Evolutionary conservation across 306 rosid species (phyloP).

Genomic region (Cicer arietinum): DNA sequence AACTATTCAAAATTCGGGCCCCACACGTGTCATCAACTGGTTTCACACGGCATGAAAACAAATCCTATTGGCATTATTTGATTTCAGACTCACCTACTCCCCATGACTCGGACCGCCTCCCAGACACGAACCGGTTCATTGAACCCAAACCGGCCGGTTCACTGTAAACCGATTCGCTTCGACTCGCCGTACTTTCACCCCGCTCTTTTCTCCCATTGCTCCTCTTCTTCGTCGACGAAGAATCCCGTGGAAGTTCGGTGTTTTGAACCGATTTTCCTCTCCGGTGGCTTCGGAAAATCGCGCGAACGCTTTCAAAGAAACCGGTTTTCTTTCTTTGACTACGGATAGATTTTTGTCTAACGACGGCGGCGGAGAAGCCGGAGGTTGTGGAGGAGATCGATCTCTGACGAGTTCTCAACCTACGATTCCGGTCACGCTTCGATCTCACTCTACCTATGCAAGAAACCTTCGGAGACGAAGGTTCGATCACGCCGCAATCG

Average conservation of each 20-base stretch:
- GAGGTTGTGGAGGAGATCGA: slow-evolving; percentile 32
- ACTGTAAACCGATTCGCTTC: slow-evolving; percentile 50
- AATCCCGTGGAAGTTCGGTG: slow-evolving; percentile 27
- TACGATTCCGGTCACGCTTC: slow-evolving; percentile 68
- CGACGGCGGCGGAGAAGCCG: slow-evolving; percentile 32
- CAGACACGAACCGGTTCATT: slow-evolving; percentile 73
- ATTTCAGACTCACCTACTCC: slow-evolving; percentile 49
- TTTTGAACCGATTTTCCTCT: slow-evolving; percentile 46
- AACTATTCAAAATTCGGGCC: slow-evolving; percentile 21
- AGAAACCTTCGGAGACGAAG: slow-evolving; percentile 93
- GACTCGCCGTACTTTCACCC: slow-evolving; percentile 20
- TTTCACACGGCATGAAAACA: not conserved
- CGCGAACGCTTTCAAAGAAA: slow-evolving; percentile 63
- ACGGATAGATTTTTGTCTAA: slow-evolving; percentile 48
- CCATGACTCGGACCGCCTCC: slow-evolving; percentile 78
- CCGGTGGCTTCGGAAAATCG: slow-evolving; percentile 60
- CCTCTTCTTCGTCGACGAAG: slow-evolving; percentile 41
- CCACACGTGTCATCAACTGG: slow-evolving; percentile 6
- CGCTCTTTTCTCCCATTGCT: slow-evolving; percentile 33
- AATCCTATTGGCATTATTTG: slow-evolving; percentile 37
- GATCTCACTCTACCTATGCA: slow-evolving; percentile 97
- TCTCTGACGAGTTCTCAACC: slow-evolving; percentile 59
- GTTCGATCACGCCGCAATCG: slow-evolving; percentile 61
- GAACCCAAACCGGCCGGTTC: slow-evolving; percentile 73
- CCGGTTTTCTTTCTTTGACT: slow-evolving; percentile 57